Base-by-base conservation (phyloP, 2,329 filamentous ascomycete genomes). In the Xylaria multiplex region DNA sequence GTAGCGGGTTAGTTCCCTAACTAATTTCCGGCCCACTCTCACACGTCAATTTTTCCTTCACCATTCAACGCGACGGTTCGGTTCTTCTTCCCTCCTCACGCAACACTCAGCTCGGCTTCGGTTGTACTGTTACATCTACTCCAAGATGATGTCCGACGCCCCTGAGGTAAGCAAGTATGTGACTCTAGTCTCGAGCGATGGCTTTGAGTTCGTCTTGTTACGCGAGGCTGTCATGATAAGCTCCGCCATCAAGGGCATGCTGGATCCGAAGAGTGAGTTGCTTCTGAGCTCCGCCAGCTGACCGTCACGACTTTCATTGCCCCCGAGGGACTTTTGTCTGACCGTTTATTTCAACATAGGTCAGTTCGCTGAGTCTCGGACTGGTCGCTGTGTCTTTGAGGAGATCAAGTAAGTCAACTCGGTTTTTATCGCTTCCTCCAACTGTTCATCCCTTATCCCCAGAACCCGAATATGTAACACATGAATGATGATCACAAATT, bases 151-250 rank as follows among this genome's bases (percentile, higher is more conserved):
- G 49, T 57, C 64, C 35, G 67, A 71, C 58, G 59, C 56, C 32
- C 42, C 56, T 1, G 58, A 42, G 16, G 60, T 46, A 8, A 87
- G 85, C 79, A 89, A 92, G 75, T 94, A 93, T 78, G 86, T 94
- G 70, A 94, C 92, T 5, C 86, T 95, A 59, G 84, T 93, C 48
- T 93, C 91, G 0, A 85, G 83, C 71, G 92, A 95, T 78, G 90
- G 87, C 72, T 93, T 88, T 77, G 91, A 93, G 81, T 94, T 92
- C 76, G 87, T 92, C 69, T 84, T 94, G 58, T 82, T 91, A 62
- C 88, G 91, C 60, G 90, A 91, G 56, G 89, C 91, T 2, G 88
- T 91, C 66, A 83, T 87, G 74, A 82, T 91, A 74, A 91, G 90
- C 71, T 88, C 88, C 40, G 86, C 89, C 65, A 90, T 95, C 80